Evolutionary conservation across 2,329 filamentous ascomycete species (phyloP).

Genomic region (Raffaelea arxii): DNA sequence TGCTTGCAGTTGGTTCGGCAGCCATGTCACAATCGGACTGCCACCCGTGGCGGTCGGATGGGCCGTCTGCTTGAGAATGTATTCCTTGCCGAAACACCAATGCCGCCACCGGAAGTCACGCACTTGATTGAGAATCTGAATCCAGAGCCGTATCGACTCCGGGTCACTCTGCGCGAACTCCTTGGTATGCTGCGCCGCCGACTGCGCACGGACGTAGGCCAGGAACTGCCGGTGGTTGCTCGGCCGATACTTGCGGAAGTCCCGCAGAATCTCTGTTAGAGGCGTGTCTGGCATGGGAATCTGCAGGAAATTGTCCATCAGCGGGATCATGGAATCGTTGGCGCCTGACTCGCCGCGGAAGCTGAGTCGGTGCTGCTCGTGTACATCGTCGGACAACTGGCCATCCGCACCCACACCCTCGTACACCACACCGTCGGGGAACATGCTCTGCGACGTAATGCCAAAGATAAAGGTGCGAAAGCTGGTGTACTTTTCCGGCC

Average conservation of each 20-base stretch:
- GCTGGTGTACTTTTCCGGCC: slow-evolving; percentile 72
- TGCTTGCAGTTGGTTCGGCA: slow-evolving; percentile 71
- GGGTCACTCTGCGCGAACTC: slow-evolving; percentile 41
- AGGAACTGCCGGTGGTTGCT: slow-evolving; percentile 84
- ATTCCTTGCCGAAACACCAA: slow-evolving; percentile 79
- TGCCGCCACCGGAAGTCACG: slow-evolving; percentile 76
- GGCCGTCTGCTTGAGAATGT: slow-evolving; percentile 67
- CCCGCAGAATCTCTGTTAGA: slow-evolving; percentile 74
- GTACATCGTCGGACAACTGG: too few relatives aligned
- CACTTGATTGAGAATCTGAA: slow-evolving; percentile 61
- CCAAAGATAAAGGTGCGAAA: slow-evolving; percentile 98
- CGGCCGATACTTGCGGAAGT: slow-evolving; percentile 84
- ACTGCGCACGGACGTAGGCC: slow-evolving; percentile 51
- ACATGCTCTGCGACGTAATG: slow-evolving; percentile 89
- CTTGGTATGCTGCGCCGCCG: slow-evolving; percentile 41
- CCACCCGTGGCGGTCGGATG: slow-evolving; percentile 75
- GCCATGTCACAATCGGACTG: slow-evolving; percentile 74
- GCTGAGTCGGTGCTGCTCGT: slow-evolving; percentile 48
- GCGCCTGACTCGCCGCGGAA: slow-evolving; percentile 92
- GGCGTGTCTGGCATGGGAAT: slow-evolving; percentile 84
- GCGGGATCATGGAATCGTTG: slow-evolving; percentile 88
- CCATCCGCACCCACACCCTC: slow-evolving; percentile 61
- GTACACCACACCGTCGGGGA: slow-evolving; percentile 83
- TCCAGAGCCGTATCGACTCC: slow-evolving; percentile 49
- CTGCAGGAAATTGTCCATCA: slow-evolving; percentile 79